Conservation (phyloP, 2,329 filamentous ascomycete genomes). For the Ascochyta rabiei region DNA sequence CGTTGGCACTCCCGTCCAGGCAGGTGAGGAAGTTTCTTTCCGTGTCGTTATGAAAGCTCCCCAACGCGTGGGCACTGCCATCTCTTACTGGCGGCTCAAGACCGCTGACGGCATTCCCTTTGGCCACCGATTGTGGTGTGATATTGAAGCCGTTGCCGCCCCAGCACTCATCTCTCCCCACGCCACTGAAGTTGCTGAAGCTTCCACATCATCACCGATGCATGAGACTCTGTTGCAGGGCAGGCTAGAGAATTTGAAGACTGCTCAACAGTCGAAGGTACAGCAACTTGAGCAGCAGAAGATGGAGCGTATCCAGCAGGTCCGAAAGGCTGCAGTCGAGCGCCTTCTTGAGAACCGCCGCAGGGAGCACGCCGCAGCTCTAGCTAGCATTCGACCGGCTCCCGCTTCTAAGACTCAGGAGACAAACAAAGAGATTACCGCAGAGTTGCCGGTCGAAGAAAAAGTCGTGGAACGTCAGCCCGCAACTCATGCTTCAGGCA, state of each 20-base stretch:
- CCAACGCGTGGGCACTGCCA: slow-evolving; percentile 73
- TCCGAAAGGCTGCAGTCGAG: slow-evolving; percentile 46
- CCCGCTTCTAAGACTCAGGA: slow-evolving; percentile 31
- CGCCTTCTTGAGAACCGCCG: slow-evolving; percentile 40
- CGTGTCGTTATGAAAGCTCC: slow-evolving; percentile 85
- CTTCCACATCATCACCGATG: slow-evolving; percentile 23
- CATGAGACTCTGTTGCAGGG: slow-evolving; percentile 36
- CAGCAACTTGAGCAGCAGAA: slow-evolving; percentile 34
- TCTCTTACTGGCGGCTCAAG: slow-evolving; percentile 97
- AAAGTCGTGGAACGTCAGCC: slow-evolving; percentile 25
- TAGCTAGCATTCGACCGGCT: slow-evolving; percentile 29
- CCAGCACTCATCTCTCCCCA: slow-evolving; percentile 11
- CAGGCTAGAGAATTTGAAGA: slow-evolving; percentile 32
- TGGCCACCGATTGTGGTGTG: slow-evolving; percentile 94
- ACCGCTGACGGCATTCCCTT: slow-evolving; percentile 80
- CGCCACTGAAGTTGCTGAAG: slow-evolving; percentile 18
- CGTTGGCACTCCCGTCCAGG: slow-evolving; percentile 69
- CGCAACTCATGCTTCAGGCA: slow-evolving; percentile 57
- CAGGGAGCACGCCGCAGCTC: slow-evolving; percentile 42
- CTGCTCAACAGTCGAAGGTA: slow-evolving; percentile 24
- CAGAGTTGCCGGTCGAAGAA: slow-evolving; percentile 45
- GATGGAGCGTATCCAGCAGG: slow-evolving; percentile 37
- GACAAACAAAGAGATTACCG: slow-evolving; percentile 25
- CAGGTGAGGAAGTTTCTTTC: slow-evolving; percentile 79
- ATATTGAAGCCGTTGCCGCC: slow-evolving; percentile 69